Conservation (phyloP, 164 flowering plant genomes). For the Malania oleifera region DNA sequence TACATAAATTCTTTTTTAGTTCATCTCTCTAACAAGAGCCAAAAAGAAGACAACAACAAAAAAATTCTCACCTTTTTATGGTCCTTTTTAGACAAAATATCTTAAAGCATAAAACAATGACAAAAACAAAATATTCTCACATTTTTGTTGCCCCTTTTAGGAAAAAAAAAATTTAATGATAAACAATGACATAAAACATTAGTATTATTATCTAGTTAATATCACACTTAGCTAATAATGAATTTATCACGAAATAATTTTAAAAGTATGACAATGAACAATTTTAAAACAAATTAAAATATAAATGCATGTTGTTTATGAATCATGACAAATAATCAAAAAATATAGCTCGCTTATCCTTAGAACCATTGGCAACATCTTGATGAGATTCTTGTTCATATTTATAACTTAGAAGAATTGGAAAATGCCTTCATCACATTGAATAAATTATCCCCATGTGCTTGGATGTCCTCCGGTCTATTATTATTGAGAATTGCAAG, state of each 20-base stretch:
- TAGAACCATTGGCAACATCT: conserved; percentile 17
- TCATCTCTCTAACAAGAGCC: no score
- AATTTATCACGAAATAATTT: not conserved
- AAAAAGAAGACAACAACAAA: no score
- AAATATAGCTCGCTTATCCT: conserved; percentile 66
- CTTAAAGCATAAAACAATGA: no score
- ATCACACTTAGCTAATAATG: conserved; percentile 1
- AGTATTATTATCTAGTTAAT: not conserved
- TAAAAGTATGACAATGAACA: not conserved
- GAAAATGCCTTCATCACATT: conserved; percentile 68
- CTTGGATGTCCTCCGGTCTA: conserved; percentile 98
- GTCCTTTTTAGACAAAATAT: no score
- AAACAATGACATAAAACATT: not conserved
- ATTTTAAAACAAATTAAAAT: not conserved
- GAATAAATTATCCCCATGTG: conserved; percentile 91
- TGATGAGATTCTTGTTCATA: conserved; percentile 31
- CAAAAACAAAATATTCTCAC: no score
- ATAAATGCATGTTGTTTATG: conserved; percentile 32
- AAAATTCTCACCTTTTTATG: no score
- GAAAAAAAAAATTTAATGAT: conserved; percentile 62
- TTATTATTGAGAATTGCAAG: conserved; percentile 12
- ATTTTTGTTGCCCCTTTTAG: conserved; percentile 59
- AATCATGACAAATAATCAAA: conserved; percentile 76
- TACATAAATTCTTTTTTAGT: no score
- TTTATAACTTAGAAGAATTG: conserved; percentile 57